Conservation (phyloP, 139 green algal genomes). For the Chlamydomonas sphaeroides region DNA sequence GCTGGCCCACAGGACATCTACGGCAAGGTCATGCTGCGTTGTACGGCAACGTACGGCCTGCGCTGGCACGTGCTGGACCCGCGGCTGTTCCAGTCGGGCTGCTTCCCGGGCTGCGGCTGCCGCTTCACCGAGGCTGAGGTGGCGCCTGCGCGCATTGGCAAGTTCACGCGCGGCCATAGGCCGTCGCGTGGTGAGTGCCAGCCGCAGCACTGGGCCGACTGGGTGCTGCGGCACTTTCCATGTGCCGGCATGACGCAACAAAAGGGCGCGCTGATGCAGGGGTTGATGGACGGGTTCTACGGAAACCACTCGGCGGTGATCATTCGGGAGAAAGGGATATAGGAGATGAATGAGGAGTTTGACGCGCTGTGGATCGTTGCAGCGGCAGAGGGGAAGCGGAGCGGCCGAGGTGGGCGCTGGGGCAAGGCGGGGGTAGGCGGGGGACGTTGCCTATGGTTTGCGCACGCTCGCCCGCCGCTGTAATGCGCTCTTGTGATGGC, state of each 20-base stretch:
- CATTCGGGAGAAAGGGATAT: background rate
- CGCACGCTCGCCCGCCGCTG: no score
- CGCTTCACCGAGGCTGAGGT: background rate
- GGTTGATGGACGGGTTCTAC: background rate
- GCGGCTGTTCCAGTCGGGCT: slow-evolving; percentile 27
- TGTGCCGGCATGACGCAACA: background rate
- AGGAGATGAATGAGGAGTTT: no score
- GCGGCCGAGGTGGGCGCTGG: no score
- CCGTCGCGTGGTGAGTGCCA: no score
- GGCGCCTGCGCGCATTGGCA: background rate
- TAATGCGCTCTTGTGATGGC: no score
- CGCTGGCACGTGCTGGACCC: slow-evolving; percentile 13
- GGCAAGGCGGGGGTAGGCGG: no score
- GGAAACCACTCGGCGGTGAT: background rate
- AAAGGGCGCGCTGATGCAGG: slow-evolving; percentile 4
- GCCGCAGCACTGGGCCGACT: background rate
- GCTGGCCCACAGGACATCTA: slow-evolving; percentile 15
- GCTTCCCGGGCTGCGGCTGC: slow-evolving; percentile 21
- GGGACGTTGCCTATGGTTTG: no score
- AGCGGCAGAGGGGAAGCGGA: no score
- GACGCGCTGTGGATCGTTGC: no score
- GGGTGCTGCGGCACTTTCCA: slow-evolving; percentile 26
- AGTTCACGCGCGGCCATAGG: background rate
- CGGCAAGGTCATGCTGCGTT: slow-evolving; percentile 7
- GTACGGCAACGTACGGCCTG: background rate